Base-by-base conservation (phyloP, 2,329 filamentous ascomycete genomes). In the Dryadomyces quercivorus region DNA sequence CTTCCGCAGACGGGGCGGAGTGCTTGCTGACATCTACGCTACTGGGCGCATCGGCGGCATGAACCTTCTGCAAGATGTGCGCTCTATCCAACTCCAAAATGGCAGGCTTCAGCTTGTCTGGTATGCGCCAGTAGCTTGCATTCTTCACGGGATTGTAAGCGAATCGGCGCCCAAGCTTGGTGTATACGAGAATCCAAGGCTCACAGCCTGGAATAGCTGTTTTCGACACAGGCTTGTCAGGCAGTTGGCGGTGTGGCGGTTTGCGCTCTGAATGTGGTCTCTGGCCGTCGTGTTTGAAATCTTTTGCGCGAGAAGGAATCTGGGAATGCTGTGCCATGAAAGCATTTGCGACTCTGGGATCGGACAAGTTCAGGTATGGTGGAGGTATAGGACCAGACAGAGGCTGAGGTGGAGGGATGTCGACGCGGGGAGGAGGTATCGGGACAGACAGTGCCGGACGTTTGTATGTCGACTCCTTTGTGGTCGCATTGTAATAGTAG, bases 41-140 rank as follows among this genome's bases (percentile, higher is more conserved):
- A 20, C 1, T 43, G 42, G 59, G 38, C 63, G 22, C 58, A 2
- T 62, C 65, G 0, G 63, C 64, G 0, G 61, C 64, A 0, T 63
- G 64, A 0, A 73, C 74, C 70, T 82, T 80, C 63, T 77, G 69
- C 70, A 81, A 72, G 69, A 84, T 84, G 56, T 81, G 79, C 60
- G 84, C 82, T 65, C 85, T 81, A 67, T 95, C 89, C 54, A 88
- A 72, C 59, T 82, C 77, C 51, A 84, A 61, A 53, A 93, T 87
- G 15, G 82, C 89, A 57, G 85, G 83, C 77, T 91, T 84, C 40
- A 98, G 76, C 66, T 93, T 85, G 54, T 88, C 81, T 0, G 93
- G 93, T 62, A 96, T 93, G 63, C 89, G 89, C 93, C 94, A 98
- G 68, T 90, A 90, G 68, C 91, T 97, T 61, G 90, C 78, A 42